phyloP scores from a whole-genome alignment of 257 asterid species.

The Prunella vulgaris region DNA sequence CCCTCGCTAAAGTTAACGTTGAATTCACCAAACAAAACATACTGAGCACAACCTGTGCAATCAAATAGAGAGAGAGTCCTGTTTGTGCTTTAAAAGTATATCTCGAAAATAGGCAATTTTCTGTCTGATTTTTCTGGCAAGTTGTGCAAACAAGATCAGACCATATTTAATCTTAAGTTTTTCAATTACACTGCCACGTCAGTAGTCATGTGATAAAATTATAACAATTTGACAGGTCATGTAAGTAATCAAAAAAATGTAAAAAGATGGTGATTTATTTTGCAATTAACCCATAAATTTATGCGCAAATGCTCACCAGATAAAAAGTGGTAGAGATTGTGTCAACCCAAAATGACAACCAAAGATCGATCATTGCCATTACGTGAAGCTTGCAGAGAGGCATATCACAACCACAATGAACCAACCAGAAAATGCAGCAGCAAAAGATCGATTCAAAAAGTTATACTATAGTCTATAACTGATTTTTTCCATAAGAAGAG shows the following conservation, averaged over 20 bases:
- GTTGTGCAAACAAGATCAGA: not conserved
- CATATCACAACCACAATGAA: slow-evolving; percentile 52
- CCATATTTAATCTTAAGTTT: not conserved
- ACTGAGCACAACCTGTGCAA: slow-evolving; percentile 61
- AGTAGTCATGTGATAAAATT: too few species aligned
- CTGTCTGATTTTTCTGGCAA: not conserved
- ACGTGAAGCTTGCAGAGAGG: slow-evolving; percentile 96
- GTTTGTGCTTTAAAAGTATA: not conserved
- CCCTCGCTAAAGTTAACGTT: slow-evolving; percentile 71
- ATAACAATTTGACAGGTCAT: too few species aligned
- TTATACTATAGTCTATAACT: not conserved
- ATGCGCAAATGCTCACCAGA: slow-evolving; percentile 49
- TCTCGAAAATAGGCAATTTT: too few species aligned
- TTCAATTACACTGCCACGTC: too few species aligned
- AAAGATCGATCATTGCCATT: slow-evolving; percentile 93
- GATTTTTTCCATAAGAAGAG: slow-evolving; percentile 3
- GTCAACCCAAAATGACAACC: slow-evolving; percentile 98
- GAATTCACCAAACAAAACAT: slow-evolving; percentile 74
- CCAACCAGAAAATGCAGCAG: slow-evolving; percentile 91
- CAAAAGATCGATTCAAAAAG: slow-evolving; percentile 18
- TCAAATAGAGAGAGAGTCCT: not conserved
- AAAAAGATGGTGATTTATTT: too few species aligned
- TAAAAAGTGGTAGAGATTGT: slow-evolving; percentile 69
- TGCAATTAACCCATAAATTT: too few species aligned
- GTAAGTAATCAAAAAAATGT: too few species aligned